Evolutionary conservation across 208 protist genomes (phyloP).

Genomic region (Wallacemonas sp.): DNA sequence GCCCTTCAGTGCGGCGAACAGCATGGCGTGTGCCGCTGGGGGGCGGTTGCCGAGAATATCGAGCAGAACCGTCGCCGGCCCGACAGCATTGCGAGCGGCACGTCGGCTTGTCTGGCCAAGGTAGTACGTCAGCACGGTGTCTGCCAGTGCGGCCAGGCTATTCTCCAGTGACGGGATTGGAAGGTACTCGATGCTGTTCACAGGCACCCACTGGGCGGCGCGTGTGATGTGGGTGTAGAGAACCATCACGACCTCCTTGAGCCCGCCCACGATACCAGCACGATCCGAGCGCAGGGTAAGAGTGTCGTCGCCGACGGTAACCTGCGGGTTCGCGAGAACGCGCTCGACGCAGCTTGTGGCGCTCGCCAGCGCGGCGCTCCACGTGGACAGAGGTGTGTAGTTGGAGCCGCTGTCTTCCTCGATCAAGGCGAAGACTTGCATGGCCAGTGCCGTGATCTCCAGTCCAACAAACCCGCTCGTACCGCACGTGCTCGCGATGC

Average conservation of each 20-base stretch:
- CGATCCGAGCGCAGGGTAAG: constrained; percentile 21
- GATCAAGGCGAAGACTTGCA: constrained; percentile 40
- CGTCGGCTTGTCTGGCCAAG: constrained; percentile 15
- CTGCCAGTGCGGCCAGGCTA: constrained; percentile 58
- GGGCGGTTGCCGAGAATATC: constrained; percentile 65
- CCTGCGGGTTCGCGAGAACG: constrained; percentile 38
- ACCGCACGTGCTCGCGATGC: constrained; percentile 29
- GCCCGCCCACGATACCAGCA: constrained; percentile 50
- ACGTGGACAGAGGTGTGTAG: constrained; percentile 47
- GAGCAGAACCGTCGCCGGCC: constrained; percentile 58
- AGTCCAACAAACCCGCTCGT: constrained; percentile 42
- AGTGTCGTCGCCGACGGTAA: constrained; percentile 47
- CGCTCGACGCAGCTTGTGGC: constrained; percentile 36
- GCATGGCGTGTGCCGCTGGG: constrained; percentile 69
- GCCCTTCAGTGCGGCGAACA: constrained; percentile 39
- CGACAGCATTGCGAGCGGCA: constrained; percentile 27
- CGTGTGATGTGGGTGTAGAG: constrained; percentile 55
- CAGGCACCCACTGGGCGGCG: constrained; percentile 54
- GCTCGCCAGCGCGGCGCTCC: constrained; percentile 46
- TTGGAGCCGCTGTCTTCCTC: constrained; percentile 49
- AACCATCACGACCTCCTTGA: constrained; percentile 47
- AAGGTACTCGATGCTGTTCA: constrained; percentile 48
- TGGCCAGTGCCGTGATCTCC: constrained; percentile 54
- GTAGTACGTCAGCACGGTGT: constrained; percentile 67
- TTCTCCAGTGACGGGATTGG: constrained; percentile 69